phyloP scores from a whole-genome alignment of 2,329 filamentous ascomycete species.

The Ophiostoma montium region DNA sequence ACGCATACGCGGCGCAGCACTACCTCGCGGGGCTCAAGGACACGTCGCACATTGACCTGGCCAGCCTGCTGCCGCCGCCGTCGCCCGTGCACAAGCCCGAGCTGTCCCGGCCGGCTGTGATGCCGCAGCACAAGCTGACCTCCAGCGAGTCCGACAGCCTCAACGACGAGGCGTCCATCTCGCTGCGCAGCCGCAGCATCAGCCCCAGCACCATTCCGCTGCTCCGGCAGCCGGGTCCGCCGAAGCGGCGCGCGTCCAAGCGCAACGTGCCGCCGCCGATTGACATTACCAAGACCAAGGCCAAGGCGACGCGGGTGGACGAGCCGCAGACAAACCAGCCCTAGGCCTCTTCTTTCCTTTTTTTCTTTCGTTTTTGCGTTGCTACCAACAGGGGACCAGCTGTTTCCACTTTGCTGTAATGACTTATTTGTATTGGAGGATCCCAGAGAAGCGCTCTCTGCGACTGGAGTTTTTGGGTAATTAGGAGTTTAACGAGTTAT shows the following conservation, averaged over 20 bases:
- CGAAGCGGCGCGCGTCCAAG: slow-evolving; percentile 7
- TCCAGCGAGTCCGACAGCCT: not conserved
- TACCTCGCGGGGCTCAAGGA: slow-evolving; percentile 24
- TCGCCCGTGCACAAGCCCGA: not conserved
- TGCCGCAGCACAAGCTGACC: too few relatives aligned
- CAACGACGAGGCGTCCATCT: slow-evolving; percentile 13
- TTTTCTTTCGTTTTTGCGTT: too few relatives aligned
- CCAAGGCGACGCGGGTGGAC: not conserved
- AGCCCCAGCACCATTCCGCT: slow-evolving; percentile 19
- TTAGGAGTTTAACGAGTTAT: too few relatives aligned
- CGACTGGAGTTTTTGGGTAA: too few relatives aligned
- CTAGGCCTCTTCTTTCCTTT: too few relatives aligned
- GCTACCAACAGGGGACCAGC: too few relatives aligned
- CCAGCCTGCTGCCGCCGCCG: slow-evolving; percentile 10
- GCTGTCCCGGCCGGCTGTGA: too few relatives aligned
- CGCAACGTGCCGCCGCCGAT: slow-evolving; percentile 27
- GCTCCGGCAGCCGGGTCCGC: too few relatives aligned
- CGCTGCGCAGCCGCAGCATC: slow-evolving; percentile 22
- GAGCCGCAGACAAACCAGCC: not conserved
- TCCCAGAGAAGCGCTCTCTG: too few relatives aligned
- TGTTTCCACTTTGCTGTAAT: too few relatives aligned
- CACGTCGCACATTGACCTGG: slow-evolving; percentile 5
- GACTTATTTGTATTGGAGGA: too few relatives aligned
- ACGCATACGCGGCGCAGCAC: slow-evolving; percentile 22
- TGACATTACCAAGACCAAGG: slow-evolving; percentile 9